phyloP scores from a whole-genome alignment of 2,329 filamentous ascomycete species.

The Cladosporium velox region DNA sequence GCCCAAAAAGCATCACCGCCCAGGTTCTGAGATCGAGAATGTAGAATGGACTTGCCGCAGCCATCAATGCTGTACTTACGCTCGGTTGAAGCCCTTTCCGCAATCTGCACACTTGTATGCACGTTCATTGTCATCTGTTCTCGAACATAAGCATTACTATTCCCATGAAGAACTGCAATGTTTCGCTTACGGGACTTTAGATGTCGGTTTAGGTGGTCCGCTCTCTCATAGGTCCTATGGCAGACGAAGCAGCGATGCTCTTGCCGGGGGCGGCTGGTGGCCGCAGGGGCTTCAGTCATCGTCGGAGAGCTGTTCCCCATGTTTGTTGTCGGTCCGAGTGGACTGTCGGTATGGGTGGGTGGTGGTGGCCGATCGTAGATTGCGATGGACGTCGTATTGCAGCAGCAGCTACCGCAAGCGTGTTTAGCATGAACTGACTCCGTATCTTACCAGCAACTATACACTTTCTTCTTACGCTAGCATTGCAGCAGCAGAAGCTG shows the following conservation, averaged over 20 bases:
- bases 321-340: slow-evolving; percentile 9
- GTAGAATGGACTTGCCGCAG: not conserved
- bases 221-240: slow-evolving; percentile 30
- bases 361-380: not conserved
- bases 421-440: not conserved
- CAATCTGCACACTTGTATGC: slow-evolving; percentile 29
- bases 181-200: slow-evolving; percentile 27
- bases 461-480: not conserved
- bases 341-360: slow-evolving; percentile 5
- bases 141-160: not conserved
- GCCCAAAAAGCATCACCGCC: not conserved
- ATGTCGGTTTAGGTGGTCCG: slow-evolving; percentile 31
- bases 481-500: not conserved
- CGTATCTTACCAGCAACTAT: not conserved
- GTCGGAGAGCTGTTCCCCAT: slow-evolving; percentile 11
- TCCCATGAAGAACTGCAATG: not conserved
- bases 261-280: slow-evolving; percentile 15
- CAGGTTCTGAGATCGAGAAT: not conserved
- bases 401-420: slow-evolving; percentile 4
- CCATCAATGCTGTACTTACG: slow-evolving; percentile 11
- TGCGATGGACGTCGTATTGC: not conserved
- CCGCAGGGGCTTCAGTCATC: not conserved
- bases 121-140: slow-evolving; percentile 31
- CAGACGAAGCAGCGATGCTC: slow-evolving; percentile 31
- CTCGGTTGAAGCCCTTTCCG: slow-evolving; percentile 34